These are phyloP conservation scores for Phytophthora tentaculata DNA, from an alignment of 352 stramenopile species.

Conservation along the genomic window DNA sequence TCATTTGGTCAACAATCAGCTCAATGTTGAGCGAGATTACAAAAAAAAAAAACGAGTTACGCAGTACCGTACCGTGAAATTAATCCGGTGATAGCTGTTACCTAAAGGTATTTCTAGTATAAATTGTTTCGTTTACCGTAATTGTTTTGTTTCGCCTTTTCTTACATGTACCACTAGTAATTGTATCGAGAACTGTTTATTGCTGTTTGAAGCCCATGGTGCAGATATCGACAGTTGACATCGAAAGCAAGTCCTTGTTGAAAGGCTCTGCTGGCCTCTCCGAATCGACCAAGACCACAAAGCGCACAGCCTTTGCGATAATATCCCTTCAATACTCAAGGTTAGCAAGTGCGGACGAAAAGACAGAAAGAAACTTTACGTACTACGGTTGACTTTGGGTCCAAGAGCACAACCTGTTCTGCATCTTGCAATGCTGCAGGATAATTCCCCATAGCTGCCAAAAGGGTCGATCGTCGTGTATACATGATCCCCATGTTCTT, in stretches of 20 bases:
- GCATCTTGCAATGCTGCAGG: conserved; percentile 56
- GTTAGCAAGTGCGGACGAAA: background rate
- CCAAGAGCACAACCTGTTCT: conserved; percentile 53
- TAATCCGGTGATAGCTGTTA: too few species aligned
- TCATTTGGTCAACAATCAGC: too few species aligned
- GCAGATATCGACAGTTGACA: conserved; percentile 61
- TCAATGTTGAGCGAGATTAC: too few species aligned
- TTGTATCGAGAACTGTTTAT: conserved; percentile 38
- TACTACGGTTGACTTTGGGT: conserved; percentile 62
- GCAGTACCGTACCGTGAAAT: too few species aligned
- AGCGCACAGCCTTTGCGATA: conserved; percentile 74
- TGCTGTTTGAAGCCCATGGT: conserved; percentile 58
- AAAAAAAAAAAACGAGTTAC: too few species aligned
- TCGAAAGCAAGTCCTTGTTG: conserved; percentile 72
- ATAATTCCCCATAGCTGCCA: conserved; percentile 58
- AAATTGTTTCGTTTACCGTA: too few species aligned
- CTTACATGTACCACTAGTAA: too few species aligned
- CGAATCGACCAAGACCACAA: conserved; percentile 53
- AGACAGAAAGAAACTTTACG: conserved; percentile 16
- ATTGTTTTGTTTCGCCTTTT: too few species aligned
- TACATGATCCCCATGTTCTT: conserved; percentile 67
- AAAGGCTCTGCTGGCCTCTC: conserved; percentile 63
- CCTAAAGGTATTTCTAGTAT: too few species aligned
- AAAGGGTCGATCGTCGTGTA: conserved; percentile 63
- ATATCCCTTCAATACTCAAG: conserved; percentile 49